Conservation (phyloP, 768 basidiomycete genomes). For the Megacollybia marginata region DNA sequence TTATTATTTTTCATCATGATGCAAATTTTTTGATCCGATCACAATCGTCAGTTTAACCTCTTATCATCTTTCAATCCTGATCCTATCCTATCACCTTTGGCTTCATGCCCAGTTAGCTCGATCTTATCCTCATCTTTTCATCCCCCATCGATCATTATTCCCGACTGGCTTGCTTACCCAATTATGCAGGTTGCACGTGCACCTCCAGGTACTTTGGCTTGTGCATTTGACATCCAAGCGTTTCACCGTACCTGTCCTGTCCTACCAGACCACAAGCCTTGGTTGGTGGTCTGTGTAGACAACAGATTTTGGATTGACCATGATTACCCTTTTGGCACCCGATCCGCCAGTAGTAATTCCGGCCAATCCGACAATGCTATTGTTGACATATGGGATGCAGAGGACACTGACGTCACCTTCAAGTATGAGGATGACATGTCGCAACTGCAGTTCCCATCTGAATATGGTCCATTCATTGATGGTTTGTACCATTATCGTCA, state of each 20-base stretch:
- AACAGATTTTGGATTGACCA: no score
- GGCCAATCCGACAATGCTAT: no score
- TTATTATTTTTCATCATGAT: no score
- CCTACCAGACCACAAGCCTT: no score
- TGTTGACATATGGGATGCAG: no score
- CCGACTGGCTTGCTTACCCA: conserved; percentile 4
- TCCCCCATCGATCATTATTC: conserved; percentile 2
- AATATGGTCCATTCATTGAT: not conserved
- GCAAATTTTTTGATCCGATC: conserved; percentile 3
- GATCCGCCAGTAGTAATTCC: conserved; percentile 16
- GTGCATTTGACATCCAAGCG: conserved; percentile 16
- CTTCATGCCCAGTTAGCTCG: not conserved
- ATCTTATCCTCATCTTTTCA: not conserved
- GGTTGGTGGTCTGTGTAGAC: no score
- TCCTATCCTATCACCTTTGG: not conserved
- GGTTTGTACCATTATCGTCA: not conserved
- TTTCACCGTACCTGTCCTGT: no score
- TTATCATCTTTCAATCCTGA: not conserved
- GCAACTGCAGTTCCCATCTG: not conserved
- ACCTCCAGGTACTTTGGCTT: conserved; percentile 21
- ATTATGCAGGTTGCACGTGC: conserved; percentile 17
- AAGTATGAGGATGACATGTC: no score
- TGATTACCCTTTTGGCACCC: conserved; percentile 20
- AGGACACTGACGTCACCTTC: no score
- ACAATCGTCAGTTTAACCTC: conserved; percentile 7